Base-by-base conservation (phyloP, 352 stramenopile genomes). In the Aphanomyces stellatus region DNA sequence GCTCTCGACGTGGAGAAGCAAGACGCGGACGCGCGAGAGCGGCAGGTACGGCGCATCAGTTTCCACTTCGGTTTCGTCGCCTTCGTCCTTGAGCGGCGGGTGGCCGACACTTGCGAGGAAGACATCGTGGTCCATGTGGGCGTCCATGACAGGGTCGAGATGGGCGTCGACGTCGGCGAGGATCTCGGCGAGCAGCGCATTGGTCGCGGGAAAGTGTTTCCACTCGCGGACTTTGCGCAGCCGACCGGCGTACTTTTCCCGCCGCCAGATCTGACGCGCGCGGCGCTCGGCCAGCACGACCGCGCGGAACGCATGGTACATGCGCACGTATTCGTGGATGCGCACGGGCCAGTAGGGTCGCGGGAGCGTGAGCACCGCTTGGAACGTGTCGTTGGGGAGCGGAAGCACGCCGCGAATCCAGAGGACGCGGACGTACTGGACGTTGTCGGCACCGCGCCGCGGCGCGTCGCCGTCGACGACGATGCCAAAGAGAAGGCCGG, bases 391-490 rank as follows among this genome's bases (percentile, higher is more conserved):
- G 53, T 90, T 89, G 2, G 77, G 69, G n/a, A 92, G 67, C 27
- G 78, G 62, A 53, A 87, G 71, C 11, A 92, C 77, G 3, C 81
- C 83, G 55, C 83, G 74, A 2, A 92, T 62, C 81, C 80, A 92
- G 17, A 90, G 62, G 37, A 92, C 70, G 8, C 81, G 83, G 41
- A 86, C 79, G 53, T 78, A 90, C 13, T 74, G 60, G 19, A 10
- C 33, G 49, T 67, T 56, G 43, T 28, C 22, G 22, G 41, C 17
- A 28, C 60, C 60, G 13, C 48, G 48, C 8, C 60, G 43, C n/a
- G 60, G 60, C 27, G 57, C 55, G 42, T 78, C 67, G 11, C 33
- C 6, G 15, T 74, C 51, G 42, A 82, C 27, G 27, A 80, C 61
- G 0, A 63, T 65, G 13, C 83, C 80, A 51, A 89, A 79, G 34